Evolutionary conservation across 2,329 filamentous ascomycete species (phyloP), one percentile per base, ranked within the genome.

Genomic region (Dryadomyces quercivorus): DNA sequence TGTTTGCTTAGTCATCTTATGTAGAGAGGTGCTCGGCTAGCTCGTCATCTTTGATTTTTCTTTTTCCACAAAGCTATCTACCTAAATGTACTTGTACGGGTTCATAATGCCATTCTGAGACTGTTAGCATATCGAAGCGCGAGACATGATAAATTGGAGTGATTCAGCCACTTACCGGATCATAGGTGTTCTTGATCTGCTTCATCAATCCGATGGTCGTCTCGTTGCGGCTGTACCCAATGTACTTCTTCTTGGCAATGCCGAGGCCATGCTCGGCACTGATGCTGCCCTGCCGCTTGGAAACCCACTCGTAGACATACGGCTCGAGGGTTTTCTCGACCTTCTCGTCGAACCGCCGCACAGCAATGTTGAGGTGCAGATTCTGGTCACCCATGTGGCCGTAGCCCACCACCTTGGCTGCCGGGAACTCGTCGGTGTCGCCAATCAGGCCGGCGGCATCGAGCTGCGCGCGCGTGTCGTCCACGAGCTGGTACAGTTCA

Each of bases 321-420:
- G 94, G 93, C 73, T 98, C 93, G 43, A 98, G 77, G 26, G 81
- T 75, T 69, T 87, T 81, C 72, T 98, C 93, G 26, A 98, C 88
- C 55, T 81, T 76, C 70, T 91, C 87, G 69, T 93, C 88, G 69
- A 93, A 97, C 58, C 84, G 74, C 58, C 91, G 75, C 18, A 88
- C 86, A 1, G 87, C 79, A 38, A 98, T 80, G 69, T 98, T 98
- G 61, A 98, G 76, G 70, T 98, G 94, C 60, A 98, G 71, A 70
- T 98, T 98, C 3, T 86, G 83, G 70, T 98, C 93, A 43, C 93
- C 94, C 91, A 98, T 97, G 69, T 98, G 93, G 38, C 93, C 93
- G 66, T 96, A 98, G 20, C 93, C 93, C 20, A 96, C 82, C n/a
- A 96, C 91, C 56, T 85, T 86, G 1, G 94, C 80, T 6, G 94